Percentiles rank a stretch among this genome's conserved stretches.
These are phyloP conservation scores for Keithomyces neogunnii DNA, from an alignment of 2,329 filamentous ascomycete species.

Conservation along the genomic window DNA sequence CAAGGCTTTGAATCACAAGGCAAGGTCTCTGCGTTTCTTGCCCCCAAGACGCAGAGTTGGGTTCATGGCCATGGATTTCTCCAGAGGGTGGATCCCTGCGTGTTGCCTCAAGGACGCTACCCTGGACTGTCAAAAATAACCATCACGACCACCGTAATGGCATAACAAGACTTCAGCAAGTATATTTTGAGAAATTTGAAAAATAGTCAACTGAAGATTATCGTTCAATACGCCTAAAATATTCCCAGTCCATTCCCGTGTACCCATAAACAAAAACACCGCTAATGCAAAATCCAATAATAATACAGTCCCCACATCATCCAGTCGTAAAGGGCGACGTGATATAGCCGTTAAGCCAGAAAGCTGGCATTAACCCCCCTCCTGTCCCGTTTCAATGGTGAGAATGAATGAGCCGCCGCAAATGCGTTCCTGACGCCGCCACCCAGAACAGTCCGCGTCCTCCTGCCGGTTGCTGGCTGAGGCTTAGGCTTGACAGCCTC, in stretches of 20 bases:
- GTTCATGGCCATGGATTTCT: too few species aligned
- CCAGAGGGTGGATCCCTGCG: too few species aligned
- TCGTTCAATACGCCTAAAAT: not conserved
- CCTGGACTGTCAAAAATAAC: too few species aligned
- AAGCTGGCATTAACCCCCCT: conserved; percentile 56
- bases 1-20: too few species aligned
- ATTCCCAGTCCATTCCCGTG: not conserved
- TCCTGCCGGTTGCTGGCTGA: conserved; percentile 3
- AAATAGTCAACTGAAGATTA: not conserved
- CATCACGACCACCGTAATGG: too few species aligned
- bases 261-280: not conserved
- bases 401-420: conserved; percentile 48
- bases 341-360: conserved; percentile 28
- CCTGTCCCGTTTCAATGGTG: conserved; percentile 63
- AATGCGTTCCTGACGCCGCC: conserved; percentile 37
- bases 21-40: too few species aligned
- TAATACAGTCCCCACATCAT: not conserved
- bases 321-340: not conserved
- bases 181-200: not conserved
- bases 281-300: not conserved
- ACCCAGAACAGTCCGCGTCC: conserved; percentile 9
- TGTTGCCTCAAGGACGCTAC: too few species aligned
- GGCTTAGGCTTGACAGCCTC: conserved; percentile 11
- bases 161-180: not conserved
- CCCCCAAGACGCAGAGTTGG: too few species aligned